phyloP scores from a whole-genome alignment of 108 stramenopile genomes.

The Fragilaria crotonensis region DNA sequence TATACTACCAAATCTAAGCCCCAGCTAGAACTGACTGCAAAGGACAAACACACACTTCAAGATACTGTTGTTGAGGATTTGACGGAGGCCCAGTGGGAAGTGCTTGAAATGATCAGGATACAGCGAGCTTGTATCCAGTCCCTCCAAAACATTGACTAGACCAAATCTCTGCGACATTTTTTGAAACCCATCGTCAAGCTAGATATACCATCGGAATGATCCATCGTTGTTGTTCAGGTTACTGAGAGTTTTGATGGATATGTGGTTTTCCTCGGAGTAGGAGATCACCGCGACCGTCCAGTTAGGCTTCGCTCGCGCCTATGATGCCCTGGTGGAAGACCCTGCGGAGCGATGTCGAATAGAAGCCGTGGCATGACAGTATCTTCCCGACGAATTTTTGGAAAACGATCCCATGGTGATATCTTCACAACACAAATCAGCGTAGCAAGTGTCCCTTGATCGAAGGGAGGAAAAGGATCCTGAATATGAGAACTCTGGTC shows the following conservation, averaged over 20 bases:
- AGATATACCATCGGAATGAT: too few relatives aligned
- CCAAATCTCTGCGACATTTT: conserved; percentile 64
- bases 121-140: conserved; percentile 74
- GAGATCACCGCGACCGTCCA: too few relatives aligned
- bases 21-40: conserved; percentile 40
- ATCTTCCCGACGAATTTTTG: conserved; percentile 82
- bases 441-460: conserved; percentile 42
- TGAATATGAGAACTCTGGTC: conserved; percentile 8
- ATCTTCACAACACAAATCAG: conserved; percentile 28
- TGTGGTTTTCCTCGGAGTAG: too few relatives aligned
- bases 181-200: conserved; percentile 10
- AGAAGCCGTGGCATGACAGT: conserved; percentile 39
- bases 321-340: conserved; percentile 86
- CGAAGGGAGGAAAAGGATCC: conserved; percentile 4
- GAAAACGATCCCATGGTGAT: conserved; percentile 58
- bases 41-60: conserved; percentile 40
- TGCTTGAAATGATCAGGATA: conserved; percentile 43
- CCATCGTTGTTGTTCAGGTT: too few relatives aligned
- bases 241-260: too few relatives aligned
- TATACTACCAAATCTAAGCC: conserved; percentile 63
- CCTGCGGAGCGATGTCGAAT: conserved; percentile 60
- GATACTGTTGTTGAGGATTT: conserved; percentile 5
- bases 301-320: conserved; percentile 85
- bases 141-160: conserved; percentile 74
- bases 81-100: conserved; percentile 63